A percentile compares a stretch with the other conserved stretches of the same genome.
These are phyloP conservation scores for Linnemannia exigua DNA, from an alignment of 192 early-diverging fungal genomes.

Conservation along the genomic window DNA sequence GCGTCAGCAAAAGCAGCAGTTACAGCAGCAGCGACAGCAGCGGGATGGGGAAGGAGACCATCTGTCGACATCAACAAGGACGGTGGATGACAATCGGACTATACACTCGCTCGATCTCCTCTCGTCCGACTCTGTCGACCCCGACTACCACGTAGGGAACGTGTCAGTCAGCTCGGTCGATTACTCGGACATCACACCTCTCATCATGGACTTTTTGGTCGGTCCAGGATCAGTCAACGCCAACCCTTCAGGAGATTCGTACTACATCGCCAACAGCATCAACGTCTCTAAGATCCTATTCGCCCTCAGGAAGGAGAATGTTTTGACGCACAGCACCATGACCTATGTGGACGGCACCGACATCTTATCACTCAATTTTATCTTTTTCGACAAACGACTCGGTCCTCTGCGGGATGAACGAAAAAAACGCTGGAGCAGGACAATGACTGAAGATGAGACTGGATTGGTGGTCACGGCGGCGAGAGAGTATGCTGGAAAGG, in stretches of 20 bases:
- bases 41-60: not conserved
- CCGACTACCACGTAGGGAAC: not conserved
- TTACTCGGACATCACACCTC: not conserved
- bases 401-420: not conserved
- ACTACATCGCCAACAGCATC: not conserved
- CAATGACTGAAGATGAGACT: not conserved
- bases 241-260: slow-evolving; percentile 1
- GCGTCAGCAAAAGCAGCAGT: not conserved
- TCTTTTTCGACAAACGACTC: slow-evolving; percentile 5
- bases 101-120: not conserved
- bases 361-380: slow-evolving; percentile 1
- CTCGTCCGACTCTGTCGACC: not conserved
- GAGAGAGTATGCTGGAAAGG: not conserved
- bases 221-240: not conserved
- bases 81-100: not conserved
- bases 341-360: not conserved
- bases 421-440: not conserved
- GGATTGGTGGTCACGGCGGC: not conserved
- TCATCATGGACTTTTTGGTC: not conserved
- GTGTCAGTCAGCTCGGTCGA: not conserved
- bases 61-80: not conserved
- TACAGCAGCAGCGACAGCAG: not conserved
- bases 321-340: not conserved
- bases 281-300: not conserved
- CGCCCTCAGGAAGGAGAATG: not conserved